Conservation (phyloP, 305 asterid genomes). For the Fraxinus albicans region DNA sequence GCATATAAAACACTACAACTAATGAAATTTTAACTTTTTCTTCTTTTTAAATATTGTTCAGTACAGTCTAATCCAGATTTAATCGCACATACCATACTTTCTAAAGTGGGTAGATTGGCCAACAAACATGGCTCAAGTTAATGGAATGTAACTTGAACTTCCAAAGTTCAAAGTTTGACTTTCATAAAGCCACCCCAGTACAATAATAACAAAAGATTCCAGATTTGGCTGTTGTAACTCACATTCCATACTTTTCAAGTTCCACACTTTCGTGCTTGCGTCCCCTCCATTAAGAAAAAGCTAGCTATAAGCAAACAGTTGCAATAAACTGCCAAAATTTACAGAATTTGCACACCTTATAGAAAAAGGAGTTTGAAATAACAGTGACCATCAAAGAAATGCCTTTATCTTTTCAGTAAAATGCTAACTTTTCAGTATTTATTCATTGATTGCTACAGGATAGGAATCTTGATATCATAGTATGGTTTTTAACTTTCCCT, state of each 20-base stretch:
- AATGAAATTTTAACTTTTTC: background rate
- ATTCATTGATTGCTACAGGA: constrained; percentile 19
- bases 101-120: constrained; percentile 30
- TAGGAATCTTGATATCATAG: constrained; percentile 6
- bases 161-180: background rate
- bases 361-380: background rate
- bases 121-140: constrained; percentile 20
- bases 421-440: constrained; percentile 19
- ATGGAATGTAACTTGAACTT: background rate
- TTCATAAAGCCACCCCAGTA: background rate
- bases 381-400: constrained; percentile 15
- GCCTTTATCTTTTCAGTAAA: constrained; percentile 11
- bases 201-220: background rate
- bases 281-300: background rate
- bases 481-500: constrained; percentile 12
- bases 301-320: background rate
- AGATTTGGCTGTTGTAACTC: background rate
- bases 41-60: background rate
- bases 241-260: background rate
- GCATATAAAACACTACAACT: background rate
- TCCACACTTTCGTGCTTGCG: background rate
- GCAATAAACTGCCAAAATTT: background rate
- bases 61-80: background rate
- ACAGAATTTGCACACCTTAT: background rate
- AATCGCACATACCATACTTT: background rate